Evolutionary conservation across 176 grass and related monocot genomes (phyloP).

Genomic region (Raddia guianensis): DNA sequence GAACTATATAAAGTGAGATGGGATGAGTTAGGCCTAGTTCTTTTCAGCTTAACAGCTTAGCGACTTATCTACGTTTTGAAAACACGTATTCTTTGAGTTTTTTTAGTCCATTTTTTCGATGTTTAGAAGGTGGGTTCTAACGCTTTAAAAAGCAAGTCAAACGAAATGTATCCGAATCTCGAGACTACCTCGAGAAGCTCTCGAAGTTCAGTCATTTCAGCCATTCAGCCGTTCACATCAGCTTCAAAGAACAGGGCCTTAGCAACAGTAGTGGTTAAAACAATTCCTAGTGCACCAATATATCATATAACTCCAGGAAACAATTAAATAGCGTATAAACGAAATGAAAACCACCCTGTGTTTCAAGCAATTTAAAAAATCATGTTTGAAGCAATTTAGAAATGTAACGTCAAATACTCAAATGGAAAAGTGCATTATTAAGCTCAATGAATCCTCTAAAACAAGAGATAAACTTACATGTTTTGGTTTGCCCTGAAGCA

Average conservation of each 20-base stretch:
- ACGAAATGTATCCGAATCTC: too few species aligned
- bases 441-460: constrained; percentile 12
- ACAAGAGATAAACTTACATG: constrained; percentile 67
- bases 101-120: too few species aligned
- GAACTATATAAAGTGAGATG: background rate
- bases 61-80: too few species aligned
- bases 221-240: too few species aligned
- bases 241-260: background rate
- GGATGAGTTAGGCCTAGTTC: too few species aligned
- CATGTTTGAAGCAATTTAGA: constrained; percentile 29
- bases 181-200: too few species aligned
- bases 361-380: constrained; percentile 35
- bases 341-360: background rate
- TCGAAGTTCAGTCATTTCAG: too few species aligned
- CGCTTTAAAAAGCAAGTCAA: too few species aligned
- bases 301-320: constrained; percentile 16
- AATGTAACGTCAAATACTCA: background rate
- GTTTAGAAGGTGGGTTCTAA: too few species aligned
- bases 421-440: background rate
- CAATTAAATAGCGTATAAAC: background rate
- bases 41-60: too few species aligned
- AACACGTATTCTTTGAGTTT: too few species aligned
- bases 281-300: constrained; percentile 5
- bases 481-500: constrained; percentile 72
- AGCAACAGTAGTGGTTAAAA: background rate